phyloP scores from a whole-genome alignment of 306 rosid species.

The Corylus heterophylla region DNA sequence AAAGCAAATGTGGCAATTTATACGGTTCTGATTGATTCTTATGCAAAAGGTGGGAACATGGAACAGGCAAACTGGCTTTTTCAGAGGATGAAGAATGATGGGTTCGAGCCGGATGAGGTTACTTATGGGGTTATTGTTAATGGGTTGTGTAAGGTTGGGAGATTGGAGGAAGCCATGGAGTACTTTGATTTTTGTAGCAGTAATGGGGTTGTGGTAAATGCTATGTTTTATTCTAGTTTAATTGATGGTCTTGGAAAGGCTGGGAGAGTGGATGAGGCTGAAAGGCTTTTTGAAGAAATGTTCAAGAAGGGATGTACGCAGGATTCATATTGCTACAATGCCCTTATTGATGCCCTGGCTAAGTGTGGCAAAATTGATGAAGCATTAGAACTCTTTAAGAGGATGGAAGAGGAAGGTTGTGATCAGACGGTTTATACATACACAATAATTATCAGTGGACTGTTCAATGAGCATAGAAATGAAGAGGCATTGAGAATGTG shows the following conservation, averaged over 20 bases:
- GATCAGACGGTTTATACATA: slow-evolving; percentile 78
- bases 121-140: slow-evolving; percentile 71
- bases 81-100: slow-evolving; percentile 5
- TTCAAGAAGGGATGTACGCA: slow-evolving; percentile 52
- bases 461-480: slow-evolving; percentile 67
- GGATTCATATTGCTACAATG: slow-evolving; percentile 79
- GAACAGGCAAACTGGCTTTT: slow-evolving; percentile 44
- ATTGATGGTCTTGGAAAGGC: slow-evolving; percentile 90
- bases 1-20: slow-evolving; percentile 68
- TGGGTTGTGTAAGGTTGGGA: slow-evolving; percentile 83
- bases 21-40: slow-evolving; percentile 72
- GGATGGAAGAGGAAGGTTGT: slow-evolving; percentile 80
- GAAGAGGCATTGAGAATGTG: slow-evolving; percentile 81
- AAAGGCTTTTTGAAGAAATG: slow-evolving; percentile 74
- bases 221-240: slow-evolving; percentile 73
- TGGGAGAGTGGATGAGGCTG: slow-evolving; percentile 78
- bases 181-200: slow-evolving; percentile 51
- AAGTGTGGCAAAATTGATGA: slow-evolving; percentile 69
- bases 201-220: slow-evolving; percentile 56
- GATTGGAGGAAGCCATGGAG: slow-evolving; percentile 71
- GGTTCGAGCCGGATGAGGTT: slow-evolving; percentile 39
- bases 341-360: slow-evolving; percentile 65
- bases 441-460: slow-evolving; percentile 70
- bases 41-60: slow-evolving; percentile 60
- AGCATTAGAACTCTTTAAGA: slow-evolving; percentile 52